phyloP scores from a whole-genome alignment of 2,329 filamentous ascomycete species.

The Colletotrichum cuscutae region DNA sequence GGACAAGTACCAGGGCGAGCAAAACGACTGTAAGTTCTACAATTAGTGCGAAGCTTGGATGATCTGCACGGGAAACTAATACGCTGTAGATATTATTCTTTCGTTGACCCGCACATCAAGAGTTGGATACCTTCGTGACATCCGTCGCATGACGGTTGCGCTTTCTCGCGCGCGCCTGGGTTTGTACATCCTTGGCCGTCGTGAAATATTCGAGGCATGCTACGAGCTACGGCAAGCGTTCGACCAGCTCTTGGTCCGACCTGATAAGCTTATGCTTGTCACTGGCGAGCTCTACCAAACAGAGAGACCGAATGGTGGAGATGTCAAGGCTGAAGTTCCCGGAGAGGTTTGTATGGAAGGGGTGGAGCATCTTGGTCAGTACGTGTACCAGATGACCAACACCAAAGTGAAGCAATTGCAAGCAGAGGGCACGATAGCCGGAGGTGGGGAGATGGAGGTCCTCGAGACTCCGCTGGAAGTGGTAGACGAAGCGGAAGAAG shows the following conservation, averaged over 20 bases:
- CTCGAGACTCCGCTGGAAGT: conserved; percentile 42
- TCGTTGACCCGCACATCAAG: conserved; percentile 89
- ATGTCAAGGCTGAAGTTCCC: conserved; percentile 59
- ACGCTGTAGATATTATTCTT: conserved; percentile 84
- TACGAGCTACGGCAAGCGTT: conserved; percentile 91
- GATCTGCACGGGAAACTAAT: conserved; percentile 36
- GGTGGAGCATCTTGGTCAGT: conserved; percentile 94
- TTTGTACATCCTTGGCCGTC: conserved; percentile 89
- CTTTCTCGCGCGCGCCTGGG: conserved; percentile 92
- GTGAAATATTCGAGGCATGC: conserved; percentile 88
- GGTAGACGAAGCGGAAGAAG: conserved; percentile 36
- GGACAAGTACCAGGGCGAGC: conserved; percentile 98
- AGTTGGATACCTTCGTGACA: conserved; percentile 92
- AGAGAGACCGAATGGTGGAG: conserved; percentile 58
- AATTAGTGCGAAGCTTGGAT: neutral
- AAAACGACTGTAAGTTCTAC: conserved; percentile 88
- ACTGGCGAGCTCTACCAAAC: conserved; percentile 89
- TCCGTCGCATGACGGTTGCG: conserved; percentile 92
- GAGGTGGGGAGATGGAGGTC: conserved; percentile 39
- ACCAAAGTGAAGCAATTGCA: conserved; percentile 63
- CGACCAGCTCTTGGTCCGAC: conserved; percentile 77
- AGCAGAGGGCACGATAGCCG: conserved; percentile 42
- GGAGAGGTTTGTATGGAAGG: conserved; percentile 82
- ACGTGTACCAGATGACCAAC: conserved; percentile 95
- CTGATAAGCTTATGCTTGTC: conserved; percentile 83